Evolutionary conservation across 768 basidiomycete genomes (phyloP), one percentile per base, ranked within the genome.

Genomic region (Amanita fuliginea): DNA sequence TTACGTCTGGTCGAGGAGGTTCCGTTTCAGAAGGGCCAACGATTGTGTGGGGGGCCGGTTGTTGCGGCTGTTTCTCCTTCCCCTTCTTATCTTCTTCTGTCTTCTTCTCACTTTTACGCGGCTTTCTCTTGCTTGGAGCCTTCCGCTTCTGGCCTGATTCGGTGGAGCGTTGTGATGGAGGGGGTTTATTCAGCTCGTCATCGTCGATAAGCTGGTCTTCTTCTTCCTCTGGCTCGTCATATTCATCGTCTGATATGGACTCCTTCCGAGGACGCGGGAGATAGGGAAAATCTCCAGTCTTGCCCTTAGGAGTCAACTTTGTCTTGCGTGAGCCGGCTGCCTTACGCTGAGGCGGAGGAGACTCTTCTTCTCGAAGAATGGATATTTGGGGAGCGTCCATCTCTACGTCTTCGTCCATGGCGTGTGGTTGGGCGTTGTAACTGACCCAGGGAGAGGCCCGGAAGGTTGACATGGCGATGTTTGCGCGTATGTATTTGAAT

Each of bases 311-410:
- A 42, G 53, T 37, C 19, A 56, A 44, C 32, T 58, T 51, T 14
- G 55, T 33, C 30, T 55, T 57, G 32, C 47, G 51, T 13, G 57
- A 56, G 42, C 47, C 44, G 11, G 58, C 53, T 46, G 63, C 47
- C 46, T 62, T 56, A 7, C 66, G 62, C 47, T 59, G 55, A 3
- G 81, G 82, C 13, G 86, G 81, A 43, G 85, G 83, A n/a, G 76
- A 76, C 9, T 75, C 74, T 52, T 88, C 86, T 42, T 87, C 83
- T 30, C 70, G 72, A 30, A 89, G 75, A 24, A 81, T 89, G 21
- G 86, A 89, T 48, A 90, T 89, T 56, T 80, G 80, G 33, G 87
- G 87, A 30, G 86, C 83, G 34, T 88, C 87, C 83, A 88, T 86
- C 55, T 76, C 72, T 42, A 72, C 63, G 58, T 76, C 75, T 36